phyloP scores from a whole-genome alignment of 805 yeast species.

The Lipomyces spencermartinsiae region DNA sequence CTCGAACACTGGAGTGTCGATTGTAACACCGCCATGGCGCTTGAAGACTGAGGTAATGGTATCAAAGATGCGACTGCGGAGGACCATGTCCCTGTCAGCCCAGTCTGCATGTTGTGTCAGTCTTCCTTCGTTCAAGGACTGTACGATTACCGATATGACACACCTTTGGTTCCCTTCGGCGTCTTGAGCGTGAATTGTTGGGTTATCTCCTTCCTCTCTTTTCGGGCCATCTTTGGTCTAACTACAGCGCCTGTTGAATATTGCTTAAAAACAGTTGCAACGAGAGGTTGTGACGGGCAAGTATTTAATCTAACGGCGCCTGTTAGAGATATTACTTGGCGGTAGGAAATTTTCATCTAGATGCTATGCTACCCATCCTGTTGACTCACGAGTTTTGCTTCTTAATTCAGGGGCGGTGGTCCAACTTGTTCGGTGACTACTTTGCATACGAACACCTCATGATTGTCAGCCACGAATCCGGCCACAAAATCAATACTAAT shows the following conservation, averaged over 20 bases:
- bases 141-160: not conserved
- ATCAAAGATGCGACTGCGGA: slow-evolving; percentile 84
- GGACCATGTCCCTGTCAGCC: slow-evolving; percentile 97
- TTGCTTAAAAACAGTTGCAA: not conserved
- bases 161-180: slow-evolving; percentile 75
- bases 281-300: not conserved
- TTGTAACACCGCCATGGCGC: slow-evolving; percentile 97
- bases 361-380: not conserved
- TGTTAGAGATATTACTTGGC: not conserved
- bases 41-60: slow-evolving; percentile 78
- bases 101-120: slow-evolving; percentile 60
- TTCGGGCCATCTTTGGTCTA: slow-evolving; percentile 10
- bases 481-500: too few species aligned
- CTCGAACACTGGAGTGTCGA: slow-evolving; percentile 98
- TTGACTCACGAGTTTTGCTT: not conserved
- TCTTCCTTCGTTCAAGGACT: not conserved
- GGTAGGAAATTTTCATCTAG: not conserved
- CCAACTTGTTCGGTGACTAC: not conserved
- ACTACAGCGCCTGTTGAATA: not conserved
- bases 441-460: too few species aligned
- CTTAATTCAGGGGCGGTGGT: not conserved
- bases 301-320: not conserved
- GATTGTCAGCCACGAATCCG: too few species aligned
- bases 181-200: slow-evolving; percentile 81
- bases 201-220: slow-evolving; percentile 53